Base-by-base conservation (phyloP, 2,329 filamentous ascomycete species). In the Cordyceps farinosa region DNA sequence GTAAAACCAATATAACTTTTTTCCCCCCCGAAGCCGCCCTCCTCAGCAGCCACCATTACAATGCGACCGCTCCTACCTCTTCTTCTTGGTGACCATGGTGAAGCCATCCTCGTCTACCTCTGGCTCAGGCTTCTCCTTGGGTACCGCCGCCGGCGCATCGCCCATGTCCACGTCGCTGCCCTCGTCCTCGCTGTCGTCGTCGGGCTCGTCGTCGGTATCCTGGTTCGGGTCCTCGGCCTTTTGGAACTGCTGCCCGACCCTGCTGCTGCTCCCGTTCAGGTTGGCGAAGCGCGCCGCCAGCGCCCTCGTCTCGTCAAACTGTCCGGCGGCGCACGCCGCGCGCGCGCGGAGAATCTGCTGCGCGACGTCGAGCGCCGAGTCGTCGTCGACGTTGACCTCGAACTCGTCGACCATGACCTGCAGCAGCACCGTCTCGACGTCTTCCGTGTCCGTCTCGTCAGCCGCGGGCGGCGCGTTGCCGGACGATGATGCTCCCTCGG, bases 351-450 rank as follows among this genome's bases (percentile, higher is more conserved):
- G 77, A 64, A 98, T 90, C 69, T 87, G 82, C 64, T 81, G 80
- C 10, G 92, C 92, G 7, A 96, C 85, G 62, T 88, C 84, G 60
- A 84, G 87, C 40, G 88, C 90, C 54, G 89, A 94, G 69, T 92
- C 93, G 75, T 99, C 95, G 71, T 98, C 95, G 34, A 97, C 86
- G 63, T 91, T 89, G 62, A 95, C 90, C 71, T 97, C 92, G 72
- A 98, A 99, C 77, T 99, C 95, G 78, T 98, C 95, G 66, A 90
- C 84, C 89, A 98, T 95, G 65, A 97, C 88, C 71, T 97, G 91
- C 53, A 97, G 80, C 54, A 98, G 81, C 58, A 96, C 87, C 47
- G 89, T 84, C 79, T 98, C 94, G 50, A 97, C 80, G 69, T 97
- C 92, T 67, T 89, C 87, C 22, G 84, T 79, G 69, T 97, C 90